phyloP scores from a whole-genome alignment of 306 rosid genomes.

The Castanea sativa region DNA sequence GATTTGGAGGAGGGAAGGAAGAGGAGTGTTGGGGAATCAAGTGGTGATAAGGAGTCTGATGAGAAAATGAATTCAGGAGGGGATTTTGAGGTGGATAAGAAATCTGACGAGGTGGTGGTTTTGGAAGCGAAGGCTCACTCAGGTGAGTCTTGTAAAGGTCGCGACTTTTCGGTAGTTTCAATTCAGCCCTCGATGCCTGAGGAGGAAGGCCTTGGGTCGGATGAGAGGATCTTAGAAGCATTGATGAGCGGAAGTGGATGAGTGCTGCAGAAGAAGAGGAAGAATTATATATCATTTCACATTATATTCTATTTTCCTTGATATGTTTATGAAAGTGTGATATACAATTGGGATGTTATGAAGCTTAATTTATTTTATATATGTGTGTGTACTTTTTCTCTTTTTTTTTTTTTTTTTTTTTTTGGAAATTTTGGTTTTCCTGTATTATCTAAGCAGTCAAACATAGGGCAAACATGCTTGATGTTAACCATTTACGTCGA shows the following conservation, averaged over 20 bases:
- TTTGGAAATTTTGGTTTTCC: too few relatives aligned
- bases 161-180: slow-evolving; percentile 34
- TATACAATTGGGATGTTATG: background rate
- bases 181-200: slow-evolving; percentile 33
- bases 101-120: slow-evolving; percentile 28
- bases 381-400: too few relatives aligned
- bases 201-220: slow-evolving; percentile 85
- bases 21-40: slow-evolving; percentile 15
- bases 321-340: slow-evolving; percentile 19
- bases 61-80: slow-evolving; percentile 22
- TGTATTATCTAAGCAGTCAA: too few relatives aligned
- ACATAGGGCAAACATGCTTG: too few relatives aligned
- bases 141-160: slow-evolving; percentile 34
- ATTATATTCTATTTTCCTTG: slow-evolving; percentile 16
- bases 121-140: slow-evolving; percentile 31
- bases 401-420: too few relatives aligned
- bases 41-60: slow-evolving; percentile 24
- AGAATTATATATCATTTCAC: slow-evolving; percentile 33
- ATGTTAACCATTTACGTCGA: too few relatives aligned
- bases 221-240: slow-evolving; percentile 77
- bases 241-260: slow-evolving; percentile 61
- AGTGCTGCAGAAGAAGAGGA: slow-evolving; percentile 76
- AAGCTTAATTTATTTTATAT: too few relatives aligned
- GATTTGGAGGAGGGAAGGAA: slow-evolving; percentile 11
- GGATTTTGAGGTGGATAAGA: slow-evolving; percentile 34